A percentile compares a stretch with the other conserved stretches of the same genome.
Evolutionary conservation across 257 asterid species (phyloP).

Genomic region (Perilla frutescens): DNA sequence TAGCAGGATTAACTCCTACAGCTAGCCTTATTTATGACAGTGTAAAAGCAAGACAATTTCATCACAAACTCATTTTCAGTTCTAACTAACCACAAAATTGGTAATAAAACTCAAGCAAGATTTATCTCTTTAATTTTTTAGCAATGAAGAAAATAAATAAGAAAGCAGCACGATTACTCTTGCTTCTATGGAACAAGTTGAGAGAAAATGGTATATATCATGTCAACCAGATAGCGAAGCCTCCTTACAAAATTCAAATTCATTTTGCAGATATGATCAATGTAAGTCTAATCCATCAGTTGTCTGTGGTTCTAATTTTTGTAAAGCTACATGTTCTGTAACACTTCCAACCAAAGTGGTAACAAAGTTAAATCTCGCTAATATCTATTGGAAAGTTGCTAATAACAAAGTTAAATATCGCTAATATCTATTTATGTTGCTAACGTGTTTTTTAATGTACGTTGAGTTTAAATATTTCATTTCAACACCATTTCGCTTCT

Average conservation of each 20-base stretch:
- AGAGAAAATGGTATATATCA: slow-evolving; percentile 44
- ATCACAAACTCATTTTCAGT: slow-evolving; percentile 30
- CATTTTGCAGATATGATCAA: too few relatives aligned
- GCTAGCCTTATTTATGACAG: slow-evolving; percentile 34
- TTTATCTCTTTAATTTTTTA: not conserved
- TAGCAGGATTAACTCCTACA: slow-evolving; percentile 31
- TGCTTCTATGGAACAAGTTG: slow-evolving; percentile 91
- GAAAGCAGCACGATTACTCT: slow-evolving; percentile 53
- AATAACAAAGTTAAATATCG: too few relatives aligned
- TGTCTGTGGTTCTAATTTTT: too few relatives aligned
- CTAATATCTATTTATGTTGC: too few relatives aligned
- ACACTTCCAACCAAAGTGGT: too few relatives aligned
- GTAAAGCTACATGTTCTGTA: too few relatives aligned
- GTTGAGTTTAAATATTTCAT: too few relatives aligned
- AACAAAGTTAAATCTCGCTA: too few relatives aligned
- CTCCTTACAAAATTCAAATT: not conserved
- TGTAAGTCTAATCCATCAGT: too few relatives aligned
- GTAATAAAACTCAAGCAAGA: slow-evolving; percentile 29
- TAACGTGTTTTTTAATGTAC: too few relatives aligned
- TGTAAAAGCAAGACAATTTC: slow-evolving; percentile 20
- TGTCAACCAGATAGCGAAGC: slow-evolving; percentile 80
- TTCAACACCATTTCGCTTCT: too few relatives aligned
- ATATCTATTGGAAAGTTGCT: too few relatives aligned
- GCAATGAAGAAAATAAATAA: not conserved
- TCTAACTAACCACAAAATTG: slow-evolving; percentile 1